phyloP scores from a whole-genome alignment of 2,329 filamentous ascomycete species.

The Cryphonectria japonica region DNA sequence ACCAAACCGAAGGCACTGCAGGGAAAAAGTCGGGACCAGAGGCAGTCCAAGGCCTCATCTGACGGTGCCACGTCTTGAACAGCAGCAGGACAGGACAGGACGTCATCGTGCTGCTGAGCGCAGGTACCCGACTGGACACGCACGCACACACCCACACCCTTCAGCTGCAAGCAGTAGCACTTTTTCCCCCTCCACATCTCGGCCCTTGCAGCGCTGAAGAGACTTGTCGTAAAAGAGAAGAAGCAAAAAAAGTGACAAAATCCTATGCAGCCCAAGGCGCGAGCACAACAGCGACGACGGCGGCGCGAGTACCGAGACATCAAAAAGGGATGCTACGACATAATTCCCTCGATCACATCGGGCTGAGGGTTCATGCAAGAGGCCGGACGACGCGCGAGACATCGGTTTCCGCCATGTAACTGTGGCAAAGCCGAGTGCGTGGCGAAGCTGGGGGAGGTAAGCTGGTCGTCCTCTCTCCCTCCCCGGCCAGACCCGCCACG shows the following conservation, averaged over 20 bases:
- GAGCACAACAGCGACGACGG: background rate
- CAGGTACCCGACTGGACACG: slow-evolving; percentile 8
- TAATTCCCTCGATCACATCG: no score
- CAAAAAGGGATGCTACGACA: no score
- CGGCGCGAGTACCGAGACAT: background rate
- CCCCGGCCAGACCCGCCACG: background rate
- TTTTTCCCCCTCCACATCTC: no score
- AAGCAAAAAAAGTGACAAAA: no score
- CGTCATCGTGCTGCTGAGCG: slow-evolving; percentile 6
- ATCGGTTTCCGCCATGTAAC: background rate
- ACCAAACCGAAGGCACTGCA: background rate
- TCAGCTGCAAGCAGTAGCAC: background rate
- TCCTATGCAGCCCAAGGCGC: background rate
- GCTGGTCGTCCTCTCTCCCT: background rate
- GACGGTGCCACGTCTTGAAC: background rate
- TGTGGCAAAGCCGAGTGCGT: background rate
- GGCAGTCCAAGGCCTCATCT: background rate
- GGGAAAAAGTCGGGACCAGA: background rate
- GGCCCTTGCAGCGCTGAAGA: no score
- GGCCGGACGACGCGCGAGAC: background rate
- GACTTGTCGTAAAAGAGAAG: no score
- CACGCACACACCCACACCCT: background rate
- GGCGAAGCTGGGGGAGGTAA: background rate
- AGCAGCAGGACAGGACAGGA: background rate
- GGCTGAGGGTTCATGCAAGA: no score